Conservation (phyloP, 352 stramenopile genomes). For the Phytophthora nicotianae region DNA sequence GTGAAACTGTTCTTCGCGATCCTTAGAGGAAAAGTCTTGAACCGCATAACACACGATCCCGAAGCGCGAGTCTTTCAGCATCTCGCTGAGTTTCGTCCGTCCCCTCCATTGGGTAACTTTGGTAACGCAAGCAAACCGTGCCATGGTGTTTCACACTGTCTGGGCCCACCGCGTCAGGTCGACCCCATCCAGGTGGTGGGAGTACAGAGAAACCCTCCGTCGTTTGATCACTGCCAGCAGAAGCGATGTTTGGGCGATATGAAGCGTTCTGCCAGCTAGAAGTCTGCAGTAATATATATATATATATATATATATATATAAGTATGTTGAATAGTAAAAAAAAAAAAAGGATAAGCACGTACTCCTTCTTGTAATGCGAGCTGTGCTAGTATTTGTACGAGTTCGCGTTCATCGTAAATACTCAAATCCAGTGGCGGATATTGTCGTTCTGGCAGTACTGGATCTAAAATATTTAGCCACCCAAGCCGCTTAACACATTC, state of each 20-base stretch:
- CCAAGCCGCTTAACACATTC: conserved; percentile 71
- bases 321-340: too few species aligned
- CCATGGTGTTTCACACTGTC: conserved; percentile 71
- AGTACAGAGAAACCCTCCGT: conserved; percentile 20
- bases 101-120: conserved; percentile 15
- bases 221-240: neutral
- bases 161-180: conserved; percentile 53
- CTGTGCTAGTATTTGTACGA: conserved; percentile 80
- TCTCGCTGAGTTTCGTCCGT: conserved; percentile 22
- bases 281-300: neutral
- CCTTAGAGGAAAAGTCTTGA: conserved; percentile 43
- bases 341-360: conserved; percentile 5
- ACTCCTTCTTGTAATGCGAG: conserved; percentile 74
- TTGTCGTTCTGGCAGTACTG: conserved; percentile 69
- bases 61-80: conserved; percentile 26
- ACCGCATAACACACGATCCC: conserved; percentile 41
- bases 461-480: conserved; percentile 88
- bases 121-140: conserved; percentile 54
- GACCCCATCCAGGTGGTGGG: conserved; percentile 53
- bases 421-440: conserved; percentile 77
- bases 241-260: conserved; percentile 26
- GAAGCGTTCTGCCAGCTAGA: conserved; percentile 14
- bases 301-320: too few species aligned
- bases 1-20: conserved; percentile 2
- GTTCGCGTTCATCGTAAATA: conserved; percentile 72